phyloP scores from a whole-genome alignment of 164 flowering plant genomes.

The Tinospora cordifolia region DNA sequence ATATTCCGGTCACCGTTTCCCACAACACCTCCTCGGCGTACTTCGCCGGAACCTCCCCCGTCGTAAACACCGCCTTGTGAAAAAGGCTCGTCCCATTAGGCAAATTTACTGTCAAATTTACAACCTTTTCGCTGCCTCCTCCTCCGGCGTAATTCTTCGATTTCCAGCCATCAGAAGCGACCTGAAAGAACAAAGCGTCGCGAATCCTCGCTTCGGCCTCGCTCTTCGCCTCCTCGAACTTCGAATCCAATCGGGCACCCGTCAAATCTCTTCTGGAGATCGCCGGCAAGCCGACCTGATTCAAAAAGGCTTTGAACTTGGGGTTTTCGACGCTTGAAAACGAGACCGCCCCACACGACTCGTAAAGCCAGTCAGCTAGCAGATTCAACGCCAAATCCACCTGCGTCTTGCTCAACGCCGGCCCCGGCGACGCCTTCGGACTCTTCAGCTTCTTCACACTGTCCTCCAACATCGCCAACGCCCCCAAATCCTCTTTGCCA shows the following conservation, averaged over 20 bases:
- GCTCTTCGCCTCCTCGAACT: conserved; percentile 54
- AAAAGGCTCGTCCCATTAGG: conserved; percentile 91
- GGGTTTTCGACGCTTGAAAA: conserved; percentile 84
- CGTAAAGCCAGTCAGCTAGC: conserved; percentile 89
- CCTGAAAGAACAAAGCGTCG: conserved; percentile 88
- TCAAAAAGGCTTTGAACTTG: conserved; percentile 70
- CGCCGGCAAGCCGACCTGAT: conserved; percentile 74
- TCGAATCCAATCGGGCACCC: conserved; percentile 53
- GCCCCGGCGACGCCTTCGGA: conserved; percentile 74
- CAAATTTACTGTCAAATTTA: conserved; percentile 72
- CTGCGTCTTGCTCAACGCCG: conserved; percentile 59
- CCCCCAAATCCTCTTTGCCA: conserved; percentile 90
- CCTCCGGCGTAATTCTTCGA: conserved; percentile 23
- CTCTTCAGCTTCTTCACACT: conserved; percentile 91
- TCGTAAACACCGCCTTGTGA: conserved; percentile 59
- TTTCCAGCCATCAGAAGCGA: conserved; percentile 84
- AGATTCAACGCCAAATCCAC: conserved; percentile 55
- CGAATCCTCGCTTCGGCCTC: conserved; percentile 71
- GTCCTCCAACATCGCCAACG: conserved; percentile 88
- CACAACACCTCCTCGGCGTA: conserved; percentile 82
- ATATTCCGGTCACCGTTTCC: conserved; percentile 56
- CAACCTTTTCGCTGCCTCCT: conserved; percentile 33
- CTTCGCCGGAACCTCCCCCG: conserved; percentile 50
- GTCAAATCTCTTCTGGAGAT: conserved; percentile 49
- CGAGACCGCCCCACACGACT: conserved; percentile 81